Base-by-base conservation (phyloP, 106 monocot species). In the Phalaenopsis aphrodite region DNA sequence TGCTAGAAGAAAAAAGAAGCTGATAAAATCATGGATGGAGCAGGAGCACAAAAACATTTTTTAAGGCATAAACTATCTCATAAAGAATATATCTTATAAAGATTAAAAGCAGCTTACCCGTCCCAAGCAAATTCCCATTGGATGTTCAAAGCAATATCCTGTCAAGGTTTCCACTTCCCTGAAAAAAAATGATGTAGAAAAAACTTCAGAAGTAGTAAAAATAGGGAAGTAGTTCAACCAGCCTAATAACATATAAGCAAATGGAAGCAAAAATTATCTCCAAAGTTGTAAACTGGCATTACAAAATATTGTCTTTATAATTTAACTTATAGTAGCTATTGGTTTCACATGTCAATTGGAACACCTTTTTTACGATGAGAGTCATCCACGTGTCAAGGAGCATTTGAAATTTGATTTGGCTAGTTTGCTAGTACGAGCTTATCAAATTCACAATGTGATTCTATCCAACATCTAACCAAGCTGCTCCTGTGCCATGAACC, bases 71-170 rank as follows among this genome's bases (percentile, higher is more conserved):
- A 52, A 52, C 10, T 52, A 52, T 52, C 11, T 52, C 52, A 52
- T 52, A 52, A 52, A 52, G 1, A 52, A 52, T 52, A 12, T 12
- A 52, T 52, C 12, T 52, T 52, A 52, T 52, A 52, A 12, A 23
- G n/a, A 8, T 21, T n/a, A 18, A 61, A 61, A 61, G 61, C 61
- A 61, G 5, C 69, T 69, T 38, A 69, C 69, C 69, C 69, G 69
- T 39, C 10, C 69, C 30, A 69, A 69, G 38, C 69, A 69, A 69
- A 39, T 69, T 69, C 69, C 69, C 69, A 69, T 69, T 38, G 37
- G 8, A 38, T 5, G 10, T 69, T 39, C 9, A 69, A 65, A 69
- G 38, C 14, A 15, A 38, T 69, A 38, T 38, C 39, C 69, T 38
- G 38, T 37, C 11, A 30, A 39, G 9, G 38, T 38, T 12, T 69